phyloP scores from a whole-genome alignment of 2,329 filamentous ascomycete genomes.

The Colletotrichum tabaci region DNA sequence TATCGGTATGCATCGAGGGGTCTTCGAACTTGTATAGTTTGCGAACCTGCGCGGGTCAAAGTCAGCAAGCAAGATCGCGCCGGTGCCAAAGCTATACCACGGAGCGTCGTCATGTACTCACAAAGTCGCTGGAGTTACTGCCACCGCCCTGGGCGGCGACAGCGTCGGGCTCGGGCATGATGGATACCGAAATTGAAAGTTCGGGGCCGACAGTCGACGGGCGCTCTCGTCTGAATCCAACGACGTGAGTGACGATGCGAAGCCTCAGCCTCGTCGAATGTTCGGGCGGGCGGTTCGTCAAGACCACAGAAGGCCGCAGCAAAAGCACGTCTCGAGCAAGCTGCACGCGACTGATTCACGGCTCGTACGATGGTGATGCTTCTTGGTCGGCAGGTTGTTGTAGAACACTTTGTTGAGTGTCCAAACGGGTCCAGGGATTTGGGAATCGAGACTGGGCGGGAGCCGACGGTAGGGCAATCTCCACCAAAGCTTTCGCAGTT shows the following conservation, averaged over 20 bases:
- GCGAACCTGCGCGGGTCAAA: slow-evolving; percentile 77
- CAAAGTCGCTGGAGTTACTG: slow-evolving; percentile 96
- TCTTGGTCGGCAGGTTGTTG: slow-evolving; percentile 21
- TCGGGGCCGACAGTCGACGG: background rate
- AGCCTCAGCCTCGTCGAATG: background rate
- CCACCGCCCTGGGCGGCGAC: slow-evolving; percentile 60
- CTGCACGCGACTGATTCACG: slow-evolving; percentile 13
- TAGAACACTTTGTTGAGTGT: slow-evolving; percentile 11
- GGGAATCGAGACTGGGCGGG: slow-evolving; percentile 16
- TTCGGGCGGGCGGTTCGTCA: background rate
- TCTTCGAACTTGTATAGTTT: slow-evolving; percentile 93
- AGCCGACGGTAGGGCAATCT: slow-evolving; percentile 27
- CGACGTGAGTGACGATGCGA: background rate
- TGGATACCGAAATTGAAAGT: slow-evolving; percentile 40
- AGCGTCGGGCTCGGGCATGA: slow-evolving; percentile 56
- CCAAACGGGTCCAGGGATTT: slow-evolving; percentile 30
- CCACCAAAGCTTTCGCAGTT: slow-evolving; percentile 38
- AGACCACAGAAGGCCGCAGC: background rate
- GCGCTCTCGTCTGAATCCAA: background rate
- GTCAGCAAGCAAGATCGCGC: slow-evolving; percentile 47
- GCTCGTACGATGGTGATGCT: slow-evolving; percentile 1
- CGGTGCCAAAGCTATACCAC: slow-evolving; percentile 29
- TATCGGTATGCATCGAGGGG: slow-evolving; percentile 30
- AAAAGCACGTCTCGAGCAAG: slow-evolving; percentile 17
- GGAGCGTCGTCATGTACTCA: slow-evolving; percentile 65